These are phyloP conservation scores for Fusarium xylarioides DNA, from an alignment of 2,329 filamentous ascomycete genomes.

Conservation along the genomic window DNA sequence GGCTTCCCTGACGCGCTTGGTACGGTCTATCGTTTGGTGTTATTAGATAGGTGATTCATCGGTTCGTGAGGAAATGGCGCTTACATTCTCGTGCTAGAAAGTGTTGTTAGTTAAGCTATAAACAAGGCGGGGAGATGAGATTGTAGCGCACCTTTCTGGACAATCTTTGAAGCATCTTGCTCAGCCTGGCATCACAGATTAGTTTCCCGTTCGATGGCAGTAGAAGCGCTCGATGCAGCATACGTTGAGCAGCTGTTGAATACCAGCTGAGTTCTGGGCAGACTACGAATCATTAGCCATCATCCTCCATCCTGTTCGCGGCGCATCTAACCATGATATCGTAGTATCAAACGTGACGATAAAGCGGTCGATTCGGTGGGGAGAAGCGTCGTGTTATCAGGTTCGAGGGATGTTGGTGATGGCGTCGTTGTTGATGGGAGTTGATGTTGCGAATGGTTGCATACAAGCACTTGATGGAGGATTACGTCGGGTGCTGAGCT, in stretches of 20 bases:
- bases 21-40: constrained; percentile 64
- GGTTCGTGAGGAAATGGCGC: constrained; percentile 41
- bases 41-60: not conserved
- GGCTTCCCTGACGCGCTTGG: constrained; percentile 96
- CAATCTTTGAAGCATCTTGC: constrained; percentile 98
- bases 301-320: constrained; percentile 2
- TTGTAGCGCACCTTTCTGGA: constrained; percentile 82
- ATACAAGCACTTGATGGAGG: constrained; percentile 25
- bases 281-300: constrained; percentile 67
- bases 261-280: constrained; percentile 97
- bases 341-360: not conserved
- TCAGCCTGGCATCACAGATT: constrained; percentile 72
- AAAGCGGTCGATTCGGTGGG: not conserved
- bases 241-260: constrained; percentile 99
- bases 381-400: not conserved
- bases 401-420: constrained; percentile 7
- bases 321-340: constrained; percentile 37
- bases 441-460: constrained; percentile 30
- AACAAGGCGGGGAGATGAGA: constrained; percentile 2
- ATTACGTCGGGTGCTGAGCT: constrained; percentile 36
- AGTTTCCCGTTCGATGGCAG: not conserved
- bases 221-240: constrained; percentile 44
- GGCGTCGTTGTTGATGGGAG: constrained; percentile 26
- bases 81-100: constrained; percentile 85
- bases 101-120: constrained; percentile 29